Evolutionary conservation across 768 basidiomycete genomes (phyloP), one percentile per base, ranked within the genome.

Genomic region (Ramaria sp.): DNA sequence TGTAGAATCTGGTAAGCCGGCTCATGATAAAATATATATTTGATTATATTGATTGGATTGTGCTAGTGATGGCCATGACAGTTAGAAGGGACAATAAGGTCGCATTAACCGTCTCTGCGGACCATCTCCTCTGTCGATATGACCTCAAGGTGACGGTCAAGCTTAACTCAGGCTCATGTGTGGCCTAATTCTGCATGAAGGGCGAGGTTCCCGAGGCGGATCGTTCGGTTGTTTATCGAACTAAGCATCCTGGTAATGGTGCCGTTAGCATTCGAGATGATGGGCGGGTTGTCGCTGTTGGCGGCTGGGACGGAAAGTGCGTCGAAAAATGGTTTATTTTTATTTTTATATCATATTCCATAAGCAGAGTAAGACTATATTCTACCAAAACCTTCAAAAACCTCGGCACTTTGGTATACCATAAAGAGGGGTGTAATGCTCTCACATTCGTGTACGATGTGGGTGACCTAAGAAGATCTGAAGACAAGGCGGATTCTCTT

Each of bases 291-390:
- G 85, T 92, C 60, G 93, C 92, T 0, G 72, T 93, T 1, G 94
- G 86, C 2, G 91, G 93, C 0, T 97, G 95, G 95, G 93, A 98
- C 58, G 93, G 95, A 34, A 80, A 75, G 94, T 93, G 59, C 61
- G 86, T 69, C 43, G 55, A n/a, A 13, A 16, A 20, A 41, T n/a
- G 10, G 8, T 41, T 10, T 16, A 25, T 4, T 22, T 10, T 36
- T 22, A 15, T 41, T 24, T 16, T 8, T 38, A 5, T 42, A 30
- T 27, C 28, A 39, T 13, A n/a, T 13, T 37, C n/a, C 57, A n/a
- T 28, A 5, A 15, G 1, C 62, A 96, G 91, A 56, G 73, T 94
- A 16, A 81, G 90, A 0, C 70, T 97, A 7, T 92, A 86, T 67
- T 86, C 91, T 0, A 83, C 88, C 2, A 83, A 81, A 59, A 75